Evolutionary conservation across 495 filamentous ascomycete genomes (phyloP).

Genomic region (Podospora fimiseda): DNA sequence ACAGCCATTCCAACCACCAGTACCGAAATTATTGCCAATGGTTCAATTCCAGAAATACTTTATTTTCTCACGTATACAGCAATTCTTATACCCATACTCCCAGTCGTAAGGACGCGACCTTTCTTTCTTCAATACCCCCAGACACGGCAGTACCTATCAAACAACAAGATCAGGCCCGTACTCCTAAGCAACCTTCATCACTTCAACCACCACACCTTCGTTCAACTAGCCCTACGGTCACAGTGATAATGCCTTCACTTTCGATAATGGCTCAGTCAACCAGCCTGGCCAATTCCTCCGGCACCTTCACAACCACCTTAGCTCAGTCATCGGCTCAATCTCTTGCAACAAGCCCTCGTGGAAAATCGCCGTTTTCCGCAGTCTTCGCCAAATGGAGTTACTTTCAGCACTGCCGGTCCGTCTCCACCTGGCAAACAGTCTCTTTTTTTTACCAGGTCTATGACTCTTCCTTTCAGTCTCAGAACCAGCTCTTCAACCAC

Average conservation of each 20-base stretch:
- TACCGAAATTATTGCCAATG: neutral
- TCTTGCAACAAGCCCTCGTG: too few species aligned
- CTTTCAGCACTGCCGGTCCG: too few species aligned
- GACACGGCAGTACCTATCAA: neutral
- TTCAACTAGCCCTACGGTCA: neutral
- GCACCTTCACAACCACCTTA: too few species aligned
- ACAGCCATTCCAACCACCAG: neutral
- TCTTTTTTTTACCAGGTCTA: neutral
- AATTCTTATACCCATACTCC: neutral
- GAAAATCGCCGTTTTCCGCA: neutral
- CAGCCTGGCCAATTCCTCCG: too few species aligned
- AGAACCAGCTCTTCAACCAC: neutral
- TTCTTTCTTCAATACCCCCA: neutral
- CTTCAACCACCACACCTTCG: neutral
- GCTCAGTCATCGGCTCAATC: too few species aligned
- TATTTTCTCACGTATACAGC: neutral
- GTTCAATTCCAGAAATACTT: neutral
- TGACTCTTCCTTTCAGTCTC: neutral
- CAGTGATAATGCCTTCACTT: neutral
- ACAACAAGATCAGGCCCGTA: neutral
- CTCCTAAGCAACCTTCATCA: too few species aligned
- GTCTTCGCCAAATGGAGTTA: neutral
- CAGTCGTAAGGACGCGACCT: neutral
- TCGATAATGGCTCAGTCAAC: neutral
- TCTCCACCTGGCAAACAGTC: neutral